Conservation (phyloP, 495 filamentous ascomycete genomes). For the Cercophora samala region DNA sequence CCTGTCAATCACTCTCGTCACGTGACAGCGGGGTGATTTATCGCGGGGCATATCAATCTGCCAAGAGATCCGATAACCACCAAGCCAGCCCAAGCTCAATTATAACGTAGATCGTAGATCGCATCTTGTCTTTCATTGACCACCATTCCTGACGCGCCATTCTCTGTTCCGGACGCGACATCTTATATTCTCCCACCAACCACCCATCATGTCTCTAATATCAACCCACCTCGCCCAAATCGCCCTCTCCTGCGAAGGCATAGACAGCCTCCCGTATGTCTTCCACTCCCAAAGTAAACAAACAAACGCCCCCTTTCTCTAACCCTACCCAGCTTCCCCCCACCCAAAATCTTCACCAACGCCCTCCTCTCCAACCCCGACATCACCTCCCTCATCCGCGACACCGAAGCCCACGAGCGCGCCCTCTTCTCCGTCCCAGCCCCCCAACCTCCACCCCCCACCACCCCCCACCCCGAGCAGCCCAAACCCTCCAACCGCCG, state of each 20-base stretch:
- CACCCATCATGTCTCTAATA: slow-evolving; percentile 63
- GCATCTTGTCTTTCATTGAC: neutral
- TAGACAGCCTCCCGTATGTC: slow-evolving; percentile 77
- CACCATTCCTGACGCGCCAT: too few species aligned
- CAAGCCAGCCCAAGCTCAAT: neutral
- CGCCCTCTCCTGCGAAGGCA: slow-evolving; percentile 72
- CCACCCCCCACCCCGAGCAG: slow-evolving; percentile 31
- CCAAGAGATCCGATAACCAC: slow-evolving; percentile 4
- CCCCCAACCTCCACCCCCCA: slow-evolving; percentile 47
- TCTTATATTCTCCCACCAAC: neutral
- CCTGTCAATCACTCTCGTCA: neutral
- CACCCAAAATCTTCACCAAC: slow-evolving; percentile 94
- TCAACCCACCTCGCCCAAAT: slow-evolving; percentile 90
- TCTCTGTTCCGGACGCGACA: neutral
- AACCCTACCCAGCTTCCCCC: slow-evolving; percentile 62
- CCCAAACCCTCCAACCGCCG: slow-evolving; percentile 37
- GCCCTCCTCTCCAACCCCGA: slow-evolving; percentile 82
- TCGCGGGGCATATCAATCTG: neutral
- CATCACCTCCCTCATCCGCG: slow-evolving; percentile 90
- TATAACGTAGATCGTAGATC: neutral
- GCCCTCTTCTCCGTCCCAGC: slow-evolving; percentile 89
- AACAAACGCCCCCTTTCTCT: neutral
- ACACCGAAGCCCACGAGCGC: slow-evolving; percentile 92
- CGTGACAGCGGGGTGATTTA: neutral
- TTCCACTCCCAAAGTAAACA: slow-evolving; percentile 12